phyloP scores from a whole-genome alignment of 345 rosid genomes.

The Salix arbutifolia region DNA sequence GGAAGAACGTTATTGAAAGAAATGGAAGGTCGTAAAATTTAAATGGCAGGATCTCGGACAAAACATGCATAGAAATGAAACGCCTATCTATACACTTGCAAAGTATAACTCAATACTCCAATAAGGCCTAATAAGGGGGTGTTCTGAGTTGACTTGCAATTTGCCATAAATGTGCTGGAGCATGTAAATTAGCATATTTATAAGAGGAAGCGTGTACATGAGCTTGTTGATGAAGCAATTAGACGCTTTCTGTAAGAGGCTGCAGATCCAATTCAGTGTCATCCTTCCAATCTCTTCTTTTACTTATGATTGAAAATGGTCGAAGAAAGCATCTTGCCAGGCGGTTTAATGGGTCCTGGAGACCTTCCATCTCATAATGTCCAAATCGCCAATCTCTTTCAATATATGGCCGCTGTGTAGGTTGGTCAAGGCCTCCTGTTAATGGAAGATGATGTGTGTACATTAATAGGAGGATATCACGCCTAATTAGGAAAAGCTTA shows the following conservation, averaged over 20 bases:
- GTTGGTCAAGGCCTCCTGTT: slow-evolving; percentile 85
- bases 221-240: slow-evolving; percentile 10
- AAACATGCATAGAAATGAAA: too few relatives aligned
- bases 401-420: slow-evolving; percentile 46
- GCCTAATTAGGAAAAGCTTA: too few relatives aligned
- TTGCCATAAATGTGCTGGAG: too few relatives aligned
- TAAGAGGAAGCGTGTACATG: background rate
- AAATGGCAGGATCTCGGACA: too few relatives aligned
- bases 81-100: too few relatives aligned
- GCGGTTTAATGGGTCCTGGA: slow-evolving; percentile 82
- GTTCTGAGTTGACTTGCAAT: too few relatives aligned
- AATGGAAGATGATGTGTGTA: background rate
- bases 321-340: slow-evolving; percentile 46
- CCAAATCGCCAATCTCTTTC: slow-evolving; percentile 93
- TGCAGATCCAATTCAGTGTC: slow-evolving; percentile 42
- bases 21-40: too few relatives aligned
- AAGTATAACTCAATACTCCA: too few relatives aligned
- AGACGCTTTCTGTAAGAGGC: slow-evolving; percentile 34
- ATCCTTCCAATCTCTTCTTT: slow-evolving; percentile 33
- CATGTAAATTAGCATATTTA: background rate
- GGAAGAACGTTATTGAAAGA: too few relatives aligned
- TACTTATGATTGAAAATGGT: slow-evolving; percentile 41
- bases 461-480: too few relatives aligned
- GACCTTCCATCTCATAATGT: slow-evolving; percentile 90
- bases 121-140: too few relatives aligned